Conservation (phyloP, 1,284 basidiomycete genomes). For the Xerocomus minutiporus region DNA sequence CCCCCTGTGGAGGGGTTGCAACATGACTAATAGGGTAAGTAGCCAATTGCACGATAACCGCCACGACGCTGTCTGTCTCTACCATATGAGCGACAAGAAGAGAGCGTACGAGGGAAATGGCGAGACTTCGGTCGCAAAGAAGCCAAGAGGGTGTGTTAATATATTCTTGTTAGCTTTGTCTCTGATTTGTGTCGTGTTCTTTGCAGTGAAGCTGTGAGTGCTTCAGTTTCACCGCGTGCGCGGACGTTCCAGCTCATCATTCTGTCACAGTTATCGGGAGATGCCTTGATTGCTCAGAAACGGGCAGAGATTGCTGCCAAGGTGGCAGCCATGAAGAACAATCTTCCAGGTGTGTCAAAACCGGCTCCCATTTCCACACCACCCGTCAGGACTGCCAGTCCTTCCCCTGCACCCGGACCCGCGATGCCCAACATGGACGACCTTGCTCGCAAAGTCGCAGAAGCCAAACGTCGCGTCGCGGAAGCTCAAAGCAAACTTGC, state of each 20-base stretch:
- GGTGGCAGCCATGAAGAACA: conserved; percentile 70
- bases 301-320: conserved; percentile 82
- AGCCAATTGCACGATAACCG: neutral
- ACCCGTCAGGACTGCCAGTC: conserved; percentile 34
- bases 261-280: conserved; percentile 39
- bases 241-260: conserved; percentile 1
- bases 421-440: conserved; percentile 56
- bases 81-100: conserved; percentile 46
- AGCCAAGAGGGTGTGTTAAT: conserved; percentile 58
- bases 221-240: conserved; percentile 27
- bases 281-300: conserved; percentile 72
- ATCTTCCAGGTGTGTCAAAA: conserved; percentile 33
- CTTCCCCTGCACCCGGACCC: conserved; percentile 32
- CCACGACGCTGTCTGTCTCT: conserved; percentile 2
- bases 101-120: conserved; percentile 50
- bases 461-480: conserved; percentile 74
- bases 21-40: neutral
- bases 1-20: conserved; percentile 20
- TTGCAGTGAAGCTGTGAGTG: conserved; percentile 64
- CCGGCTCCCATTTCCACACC: conserved; percentile 22
- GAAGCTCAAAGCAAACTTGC: conserved; percentile 72
- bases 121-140: conserved; percentile 54
- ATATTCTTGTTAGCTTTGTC: conserved; percentile 9
- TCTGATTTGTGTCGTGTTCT: conserved; percentile 19
- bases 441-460: conserved; percentile 65